A percentile compares a stretch with the other conserved stretches of the same genome.
phyloP scores from a whole-genome alignment of 108 stramenopile genomes.

The Stephanodiscus triporus region DNA sequence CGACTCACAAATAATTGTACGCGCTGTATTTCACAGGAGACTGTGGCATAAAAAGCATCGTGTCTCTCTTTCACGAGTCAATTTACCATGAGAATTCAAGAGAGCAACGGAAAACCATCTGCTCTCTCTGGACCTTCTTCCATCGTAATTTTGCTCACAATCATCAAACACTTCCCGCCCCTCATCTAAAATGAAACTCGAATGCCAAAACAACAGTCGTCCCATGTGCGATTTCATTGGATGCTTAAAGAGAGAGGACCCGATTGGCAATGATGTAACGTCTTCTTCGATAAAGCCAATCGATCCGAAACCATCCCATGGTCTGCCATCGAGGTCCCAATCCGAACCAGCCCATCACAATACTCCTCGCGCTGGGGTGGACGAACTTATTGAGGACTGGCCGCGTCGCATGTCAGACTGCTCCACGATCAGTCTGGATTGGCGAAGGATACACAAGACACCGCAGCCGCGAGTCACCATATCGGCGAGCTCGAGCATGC shows the following conservation, averaged over 20 bases:
- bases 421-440: background rate
- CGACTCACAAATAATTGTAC: too few species aligned
- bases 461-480: background rate
- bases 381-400: conserved; percentile 5
- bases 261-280: background rate
- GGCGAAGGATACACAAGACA: background rate
- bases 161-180: background rate
- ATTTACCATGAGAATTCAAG: too few species aligned
- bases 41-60: too few species aligned
- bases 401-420: conserved; percentile 4
- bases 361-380: background rate
- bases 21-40: too few species aligned
- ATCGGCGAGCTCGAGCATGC: background rate
- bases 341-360: background rate
- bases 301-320: background rate
- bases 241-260: background rate
- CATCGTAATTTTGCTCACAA: too few species aligned
- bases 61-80: too few species aligned
- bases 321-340: background rate
- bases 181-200: background rate
- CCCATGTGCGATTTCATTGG: background rate
- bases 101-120: too few species aligned
- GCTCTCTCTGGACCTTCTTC: too few species aligned
- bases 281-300: background rate
- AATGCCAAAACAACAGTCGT: background rate